Evolutionary conservation across 352 stramenopile species (phyloP).

Genomic region (Blastocystis sp.): DNA sequence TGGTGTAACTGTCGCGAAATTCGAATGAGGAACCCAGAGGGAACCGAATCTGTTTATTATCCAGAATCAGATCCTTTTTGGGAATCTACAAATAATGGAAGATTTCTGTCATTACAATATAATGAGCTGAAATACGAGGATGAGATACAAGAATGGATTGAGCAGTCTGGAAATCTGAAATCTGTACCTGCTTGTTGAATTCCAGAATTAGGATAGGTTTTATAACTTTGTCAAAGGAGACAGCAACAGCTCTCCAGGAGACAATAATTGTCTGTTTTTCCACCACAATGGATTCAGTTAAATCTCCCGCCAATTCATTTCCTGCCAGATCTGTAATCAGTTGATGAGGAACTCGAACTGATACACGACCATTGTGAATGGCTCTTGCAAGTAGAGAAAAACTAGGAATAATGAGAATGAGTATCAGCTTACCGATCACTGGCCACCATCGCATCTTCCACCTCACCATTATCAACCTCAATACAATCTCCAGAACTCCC

Average conservation of each 20-base stretch:
- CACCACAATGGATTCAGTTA: not conserved
- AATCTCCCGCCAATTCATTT: not conserved
- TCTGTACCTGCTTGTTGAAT: not conserved
- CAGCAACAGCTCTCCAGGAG: not conserved
- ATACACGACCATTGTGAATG: not conserved
- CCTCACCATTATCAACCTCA: not conserved
- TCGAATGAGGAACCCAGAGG: not conserved
- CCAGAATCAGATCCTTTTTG: not conserved
- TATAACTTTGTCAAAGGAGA: too few relatives aligned
- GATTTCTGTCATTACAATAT: not conserved
- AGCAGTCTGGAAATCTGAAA: not conserved
- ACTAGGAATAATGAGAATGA: too few relatives aligned
- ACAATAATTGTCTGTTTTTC: not conserved
- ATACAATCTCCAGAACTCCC: not conserved
- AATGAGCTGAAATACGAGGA: not conserved
- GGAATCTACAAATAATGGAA: not conserved
- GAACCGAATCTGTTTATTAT: not conserved
- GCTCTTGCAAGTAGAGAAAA: not conserved
- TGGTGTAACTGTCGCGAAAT: not conserved
- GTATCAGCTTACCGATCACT: too few relatives aligned
- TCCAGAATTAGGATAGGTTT: too few relatives aligned
- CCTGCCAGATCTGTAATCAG: constrained; percentile 25
- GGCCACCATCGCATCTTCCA: not conserved
- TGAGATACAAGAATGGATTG: not conserved
- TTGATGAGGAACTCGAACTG: not conserved